These are phyloP conservation scores for Oidium heveae DNA, from an alignment of 2,329 filamentous ascomycete species.

Conservation along the genomic window DNA sequence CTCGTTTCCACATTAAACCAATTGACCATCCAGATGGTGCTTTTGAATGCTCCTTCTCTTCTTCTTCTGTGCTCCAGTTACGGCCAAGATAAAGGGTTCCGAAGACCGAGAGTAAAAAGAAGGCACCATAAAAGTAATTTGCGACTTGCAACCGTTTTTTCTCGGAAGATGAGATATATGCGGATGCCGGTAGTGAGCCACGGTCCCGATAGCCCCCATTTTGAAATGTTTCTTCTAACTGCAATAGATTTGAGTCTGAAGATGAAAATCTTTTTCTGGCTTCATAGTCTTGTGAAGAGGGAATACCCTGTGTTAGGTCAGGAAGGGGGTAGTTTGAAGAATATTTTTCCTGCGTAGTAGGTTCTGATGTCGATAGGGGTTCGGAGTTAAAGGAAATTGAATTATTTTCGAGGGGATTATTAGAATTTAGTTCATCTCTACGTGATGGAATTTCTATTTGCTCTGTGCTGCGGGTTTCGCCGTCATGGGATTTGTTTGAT, in stretches of 20 bases:
- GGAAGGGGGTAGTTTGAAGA: conserved; percentile 41
- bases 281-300: conserved; percentile 69
- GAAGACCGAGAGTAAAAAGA: conserved; percentile 28
- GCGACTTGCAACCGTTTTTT: conserved; percentile 52
- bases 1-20: conserved; percentile 55
- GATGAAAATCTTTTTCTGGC: conserved; percentile 20
- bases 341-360: conserved; percentile 14
- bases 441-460: conserved; percentile 4
- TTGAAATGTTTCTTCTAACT: conserved; percentile 15
- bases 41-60: conserved; percentile 40
- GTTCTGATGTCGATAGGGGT: conserved; percentile 14
- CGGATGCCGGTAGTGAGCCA: conserved; percentile 46
- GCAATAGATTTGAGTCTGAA: conserved; percentile 22
- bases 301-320: conserved; percentile 82
- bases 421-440: conserved; percentile 9
- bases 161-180: conserved; percentile 80
- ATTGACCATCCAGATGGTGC: conserved; percentile 59
- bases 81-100: conserved; percentile 47
- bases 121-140: conserved; percentile 43
- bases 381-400: conserved; percentile 14
- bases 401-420: conserved; percentile 14
- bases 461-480: background rate
- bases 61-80: conserved; percentile 58
- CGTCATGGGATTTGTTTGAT: too few relatives aligned
- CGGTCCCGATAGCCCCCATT: conserved; percentile 25